phyloP scores from a whole-genome alignment of 2,329 filamentous ascomycete genomes.

The Fusarium multiceps region DNA sequence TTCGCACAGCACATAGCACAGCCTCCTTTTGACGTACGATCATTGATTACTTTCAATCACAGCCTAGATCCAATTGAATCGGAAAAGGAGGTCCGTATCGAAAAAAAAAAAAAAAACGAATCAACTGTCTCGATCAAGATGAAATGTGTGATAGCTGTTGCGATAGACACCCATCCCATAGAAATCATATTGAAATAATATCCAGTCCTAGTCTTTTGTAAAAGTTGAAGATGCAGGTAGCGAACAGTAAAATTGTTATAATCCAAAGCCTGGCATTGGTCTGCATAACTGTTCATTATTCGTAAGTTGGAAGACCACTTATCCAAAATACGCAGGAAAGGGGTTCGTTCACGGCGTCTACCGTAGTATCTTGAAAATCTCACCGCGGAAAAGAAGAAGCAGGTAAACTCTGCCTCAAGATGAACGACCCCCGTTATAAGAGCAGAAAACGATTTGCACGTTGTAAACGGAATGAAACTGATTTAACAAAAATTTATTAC shows the following conservation, averaged over 20 bases:
- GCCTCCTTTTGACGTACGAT: background rate
- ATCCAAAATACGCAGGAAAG: background rate
- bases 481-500: background rate
- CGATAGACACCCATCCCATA: background rate
- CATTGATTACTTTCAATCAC: background rate
- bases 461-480: background rate
- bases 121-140: too few relatives aligned
- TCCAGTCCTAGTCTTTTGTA: background rate
- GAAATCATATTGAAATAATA: background rate
- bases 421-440: background rate
- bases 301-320: background rate
- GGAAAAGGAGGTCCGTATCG: too few relatives aligned
- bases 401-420: background rate
- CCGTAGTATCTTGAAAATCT: too few relatives aligned
- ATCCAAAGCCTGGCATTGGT: too few relatives aligned
- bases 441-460: background rate
- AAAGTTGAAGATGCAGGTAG: background rate
- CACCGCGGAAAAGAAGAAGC: background rate
- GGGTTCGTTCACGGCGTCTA: background rate
- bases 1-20: background rate
- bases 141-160: background rate
- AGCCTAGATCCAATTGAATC: background rate
- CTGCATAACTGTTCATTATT: too few relatives aligned
- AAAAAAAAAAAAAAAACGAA: too few relatives aligned
- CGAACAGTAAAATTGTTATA: background rate